A percentile compares a stretch with the other conserved stretches of the same genome.
phyloP scores from a whole-genome alignment of 2,329 filamentous ascomycete species.

The Fusarium coffeatum region DNA sequence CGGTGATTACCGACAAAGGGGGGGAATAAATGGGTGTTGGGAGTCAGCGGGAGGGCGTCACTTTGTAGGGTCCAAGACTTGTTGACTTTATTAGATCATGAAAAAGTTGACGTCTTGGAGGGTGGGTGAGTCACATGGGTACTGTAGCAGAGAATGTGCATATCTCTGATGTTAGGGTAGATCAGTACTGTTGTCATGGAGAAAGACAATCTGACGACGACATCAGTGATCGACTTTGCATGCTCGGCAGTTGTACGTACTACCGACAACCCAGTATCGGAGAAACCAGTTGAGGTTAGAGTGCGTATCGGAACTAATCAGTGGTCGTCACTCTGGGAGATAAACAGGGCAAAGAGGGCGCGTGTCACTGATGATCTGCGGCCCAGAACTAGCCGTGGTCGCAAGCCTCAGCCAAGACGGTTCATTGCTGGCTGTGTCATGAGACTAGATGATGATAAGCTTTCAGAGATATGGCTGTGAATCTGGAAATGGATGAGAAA shows the following conservation, averaged over 20 bases:
- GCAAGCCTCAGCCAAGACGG: background rate
- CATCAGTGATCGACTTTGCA: constrained; percentile 18
- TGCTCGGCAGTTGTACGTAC: constrained; percentile 29
- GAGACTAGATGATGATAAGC: constrained; percentile 27
- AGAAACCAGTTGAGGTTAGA: too few relatives aligned
- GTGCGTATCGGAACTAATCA: too few relatives aligned
- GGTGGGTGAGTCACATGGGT: constrained; percentile 35
- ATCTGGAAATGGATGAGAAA: constrained; percentile 2
- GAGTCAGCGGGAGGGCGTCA: constrained; percentile 34
- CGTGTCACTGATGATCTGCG: constrained; percentile 20
- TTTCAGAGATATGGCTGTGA: constrained; percentile 1
- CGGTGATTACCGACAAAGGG: constrained; percentile 15
- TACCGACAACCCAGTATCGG: background rate
- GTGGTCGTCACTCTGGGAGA: background rate
- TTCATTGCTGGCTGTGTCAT: constrained; percentile 2
- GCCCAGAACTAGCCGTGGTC: background rate
- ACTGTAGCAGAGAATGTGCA: background rate
- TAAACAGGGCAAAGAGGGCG: constrained; percentile 5
- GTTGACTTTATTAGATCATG: too few relatives aligned
- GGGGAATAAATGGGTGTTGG: background rate
- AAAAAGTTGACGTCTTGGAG: background rate
- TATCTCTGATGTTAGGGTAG: background rate
- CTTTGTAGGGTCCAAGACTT: constrained; percentile 16
- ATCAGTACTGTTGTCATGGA: background rate
- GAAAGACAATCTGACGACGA: constrained; percentile 1